phyloP scores from a whole-genome alignment of 192 early-diverging fungal genomes.

The Coemansia sp. region DNA sequence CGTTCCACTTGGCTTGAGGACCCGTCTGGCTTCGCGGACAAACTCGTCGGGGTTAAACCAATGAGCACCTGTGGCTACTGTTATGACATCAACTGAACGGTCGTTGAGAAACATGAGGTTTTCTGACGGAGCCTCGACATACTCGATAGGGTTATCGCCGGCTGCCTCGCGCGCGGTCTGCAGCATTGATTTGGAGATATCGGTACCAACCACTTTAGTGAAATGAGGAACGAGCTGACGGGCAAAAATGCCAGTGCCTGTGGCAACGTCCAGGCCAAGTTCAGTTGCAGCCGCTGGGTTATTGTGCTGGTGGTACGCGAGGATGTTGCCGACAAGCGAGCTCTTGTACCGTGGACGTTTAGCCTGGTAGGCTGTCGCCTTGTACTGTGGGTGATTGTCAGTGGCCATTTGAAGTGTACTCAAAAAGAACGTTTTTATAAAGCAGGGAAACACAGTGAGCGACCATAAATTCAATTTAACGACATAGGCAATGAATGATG shows the following conservation, averaged over 20 bases:
- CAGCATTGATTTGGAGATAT: constrained; percentile 47
- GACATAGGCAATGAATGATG: no score
- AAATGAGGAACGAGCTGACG: constrained; percentile 29
- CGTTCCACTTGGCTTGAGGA: constrained; percentile 46
- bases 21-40: constrained; percentile 32
- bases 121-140: constrained; percentile 33
- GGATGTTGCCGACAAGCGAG: constrained; percentile 24
- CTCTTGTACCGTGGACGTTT: constrained; percentile 38
- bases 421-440: no score
- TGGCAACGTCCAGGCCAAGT: constrained; percentile 50
- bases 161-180: constrained; percentile 29
- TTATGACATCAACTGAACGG: constrained; percentile 40
- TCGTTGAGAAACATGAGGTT: constrained; percentile 18
- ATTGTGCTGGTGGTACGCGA: constrained; percentile 29
- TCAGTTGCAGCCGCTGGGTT: constrained; percentile 24
- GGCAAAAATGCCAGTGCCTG: constrained; percentile 53
- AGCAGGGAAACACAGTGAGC: no score
- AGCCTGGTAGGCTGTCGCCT: constrained; percentile 32
- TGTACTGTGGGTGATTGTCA: constrained; percentile 15
- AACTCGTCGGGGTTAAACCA: constrained; percentile 42
- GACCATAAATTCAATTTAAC: no score
- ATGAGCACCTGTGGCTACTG: constrained; percentile 45
- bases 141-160: constrained; percentile 16
- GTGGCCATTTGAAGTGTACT: constrained; percentile 24
- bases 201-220: constrained; percentile 34